phyloP scores from a whole-genome alignment of 106 monocot species.

The Dendrobium chrysotoxum region DNA sequence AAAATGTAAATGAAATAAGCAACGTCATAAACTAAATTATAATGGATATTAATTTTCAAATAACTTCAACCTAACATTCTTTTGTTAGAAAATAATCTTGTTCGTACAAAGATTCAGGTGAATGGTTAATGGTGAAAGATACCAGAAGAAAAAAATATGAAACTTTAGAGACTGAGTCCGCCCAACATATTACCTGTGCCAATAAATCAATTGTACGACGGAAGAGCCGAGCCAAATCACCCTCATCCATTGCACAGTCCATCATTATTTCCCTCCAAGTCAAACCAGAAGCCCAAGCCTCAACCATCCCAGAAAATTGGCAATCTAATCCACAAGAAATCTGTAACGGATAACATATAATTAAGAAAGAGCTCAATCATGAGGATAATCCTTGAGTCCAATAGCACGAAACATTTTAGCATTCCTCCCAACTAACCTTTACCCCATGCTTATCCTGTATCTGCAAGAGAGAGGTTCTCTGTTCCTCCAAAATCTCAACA shows the following conservation, averaged over 20 bases:
- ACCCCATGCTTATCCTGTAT: conserved; percentile 81
- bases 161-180: neutral
- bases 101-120: no score
- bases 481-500: conserved; percentile 61
- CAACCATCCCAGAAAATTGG: conserved; percentile 96
- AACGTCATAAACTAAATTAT: no score
- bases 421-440: conserved; percentile 43
- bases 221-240: conserved; percentile 85
- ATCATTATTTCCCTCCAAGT: conserved; percentile 94
- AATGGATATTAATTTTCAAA: no score
- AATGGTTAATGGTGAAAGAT: no score
- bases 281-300: conserved; percentile 93
- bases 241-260: conserved; percentile 96
- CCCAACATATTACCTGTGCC: conserved; percentile 49
- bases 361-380: neutral
- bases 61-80: no score
- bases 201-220: conserved; percentile 87
- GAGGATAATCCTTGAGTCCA: neutral
- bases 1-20: no score
- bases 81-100: no score
- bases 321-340: conserved; percentile 71
- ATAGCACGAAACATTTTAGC: neutral
- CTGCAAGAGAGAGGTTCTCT: conserved; percentile 51
- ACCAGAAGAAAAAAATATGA: no score
- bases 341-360: conserved; percentile 16